Evolutionary conservation across 2,329 filamentous ascomycete species (phyloP).

Genomic region (Diaporthe sp.): DNA sequence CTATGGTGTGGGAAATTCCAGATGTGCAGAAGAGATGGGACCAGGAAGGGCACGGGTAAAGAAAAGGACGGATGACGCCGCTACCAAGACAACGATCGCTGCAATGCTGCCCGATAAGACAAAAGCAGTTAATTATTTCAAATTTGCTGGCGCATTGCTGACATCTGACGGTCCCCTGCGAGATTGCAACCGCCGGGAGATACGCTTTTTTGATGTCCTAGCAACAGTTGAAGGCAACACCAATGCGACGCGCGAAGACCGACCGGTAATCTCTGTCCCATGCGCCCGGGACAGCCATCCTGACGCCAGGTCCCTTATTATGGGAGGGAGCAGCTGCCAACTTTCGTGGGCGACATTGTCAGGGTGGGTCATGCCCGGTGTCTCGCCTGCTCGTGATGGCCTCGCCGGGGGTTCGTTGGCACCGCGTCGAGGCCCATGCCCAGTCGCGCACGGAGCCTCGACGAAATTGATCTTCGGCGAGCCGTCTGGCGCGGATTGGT

Average conservation of each 20-base stretch:
- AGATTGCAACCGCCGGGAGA: neutral
- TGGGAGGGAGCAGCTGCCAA: slow-evolving; percentile 6
- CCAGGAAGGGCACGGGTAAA: neutral
- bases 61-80: neutral
- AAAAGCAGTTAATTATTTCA: slow-evolving; percentile 6
- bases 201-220: slow-evolving; percentile 8
- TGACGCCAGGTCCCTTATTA: neutral
- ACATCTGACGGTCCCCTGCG: slow-evolving; percentile 14
- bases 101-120: slow-evolving; percentile 22
- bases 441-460: slow-evolving; percentile 22
- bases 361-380: slow-evolving; percentile 11
- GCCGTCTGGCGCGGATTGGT: neutral
- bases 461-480: slow-evolving; percentile 2
- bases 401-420: slow-evolving; percentile 17
- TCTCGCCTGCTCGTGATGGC: slow-evolving; percentile 12
- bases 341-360: slow-evolving; percentile 14
- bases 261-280: neutral
- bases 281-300: neutral
- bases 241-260: neutral
- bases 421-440: slow-evolving; percentile 15
- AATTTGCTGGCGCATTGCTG: neutral
- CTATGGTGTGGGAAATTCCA: neutral
- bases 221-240: neutral
- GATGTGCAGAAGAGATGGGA: neutral
- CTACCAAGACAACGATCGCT: neutral